Evolutionary conservation across 148 eudicot genomes (phyloP).

Genomic region (Drosera capensis): DNA sequence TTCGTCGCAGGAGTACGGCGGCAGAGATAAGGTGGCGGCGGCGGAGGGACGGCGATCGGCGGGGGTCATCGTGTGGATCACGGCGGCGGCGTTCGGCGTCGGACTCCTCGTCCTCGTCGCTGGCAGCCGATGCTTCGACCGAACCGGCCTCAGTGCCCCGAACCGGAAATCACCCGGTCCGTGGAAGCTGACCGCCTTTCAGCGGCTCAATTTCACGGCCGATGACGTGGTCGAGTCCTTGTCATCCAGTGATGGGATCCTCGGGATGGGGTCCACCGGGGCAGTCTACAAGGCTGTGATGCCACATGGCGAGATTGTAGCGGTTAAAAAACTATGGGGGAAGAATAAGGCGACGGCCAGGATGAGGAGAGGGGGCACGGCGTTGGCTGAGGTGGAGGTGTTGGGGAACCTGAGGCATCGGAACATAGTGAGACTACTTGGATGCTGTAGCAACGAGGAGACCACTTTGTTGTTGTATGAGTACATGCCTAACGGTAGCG

Average conservation of each 20-base stretch:
- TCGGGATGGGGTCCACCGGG: slow-evolving; percentile 91
- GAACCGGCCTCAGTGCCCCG: slow-evolving; percentile 4
- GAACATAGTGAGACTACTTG: slow-evolving; percentile 70
- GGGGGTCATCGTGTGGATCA: slow-evolving; percentile 63
- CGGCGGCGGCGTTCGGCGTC: slow-evolving; percentile 64
- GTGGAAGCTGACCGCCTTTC: slow-evolving; percentile 83
- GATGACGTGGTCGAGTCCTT: slow-evolving; percentile 71
- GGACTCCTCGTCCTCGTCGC: slow-evolving; percentile 59
- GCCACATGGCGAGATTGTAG: slow-evolving; percentile 39
- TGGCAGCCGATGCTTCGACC: slow-evolving; percentile 54
- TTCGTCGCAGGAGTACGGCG: slow-evolving; percentile 12
- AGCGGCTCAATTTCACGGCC: slow-evolving; percentile 75
- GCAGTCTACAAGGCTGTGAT: slow-evolving; percentile 50
- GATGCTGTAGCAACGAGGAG: slow-evolving; percentile 69
- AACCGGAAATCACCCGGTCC: slow-evolving; percentile 35
- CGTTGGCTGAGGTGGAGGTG: slow-evolving; percentile 83
- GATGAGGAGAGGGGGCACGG: slow-evolving; percentile 30
- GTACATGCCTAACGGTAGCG: slow-evolving; percentile 95
- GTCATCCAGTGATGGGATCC: slow-evolving; percentile 45
- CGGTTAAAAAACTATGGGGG: slow-evolving; percentile 53
- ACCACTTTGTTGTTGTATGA: slow-evolving; percentile 78
- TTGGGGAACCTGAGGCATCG: slow-evolving; percentile 84
- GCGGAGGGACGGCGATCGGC: slow-evolving; percentile 33
- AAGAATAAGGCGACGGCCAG: slow-evolving; percentile 48
- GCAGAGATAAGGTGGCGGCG: slow-evolving; percentile 8